A percentile compares a stretch with the other conserved stretches of the same genome.
Conservation (phyloP, 208 protist species). For the Zelonia costaricensis region DNA sequence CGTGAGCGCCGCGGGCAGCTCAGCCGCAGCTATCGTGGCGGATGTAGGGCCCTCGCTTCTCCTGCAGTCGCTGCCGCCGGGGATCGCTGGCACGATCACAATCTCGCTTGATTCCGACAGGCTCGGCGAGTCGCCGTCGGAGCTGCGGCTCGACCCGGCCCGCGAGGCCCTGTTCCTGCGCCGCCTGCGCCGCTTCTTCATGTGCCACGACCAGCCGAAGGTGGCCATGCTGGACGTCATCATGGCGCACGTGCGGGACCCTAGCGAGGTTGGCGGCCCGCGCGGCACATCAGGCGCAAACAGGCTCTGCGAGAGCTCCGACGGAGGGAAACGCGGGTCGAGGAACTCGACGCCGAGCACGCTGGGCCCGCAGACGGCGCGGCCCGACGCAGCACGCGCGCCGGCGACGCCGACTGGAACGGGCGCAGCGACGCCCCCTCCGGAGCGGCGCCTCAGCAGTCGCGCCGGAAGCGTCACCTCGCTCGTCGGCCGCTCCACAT, state of each 20-base stretch:
- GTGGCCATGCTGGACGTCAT: slow-evolving; percentile 71
- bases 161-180: slow-evolving; percentile 42
- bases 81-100: slow-evolving; percentile 66
- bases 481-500: no score
- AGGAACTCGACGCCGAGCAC: no score
- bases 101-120: slow-evolving; percentile 68
- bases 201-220: slow-evolving; percentile 48
- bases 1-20: background rate
- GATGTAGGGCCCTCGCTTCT: slow-evolving; percentile 27
- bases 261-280: slow-evolving; percentile 28
- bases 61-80: slow-evolving; percentile 23
- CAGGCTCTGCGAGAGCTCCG: no score
- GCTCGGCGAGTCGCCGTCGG: slow-evolving; percentile 34
- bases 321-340: no score
- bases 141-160: slow-evolving; percentile 34
- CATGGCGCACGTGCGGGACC: slow-evolving; percentile 58
- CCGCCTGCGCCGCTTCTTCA: slow-evolving; percentile 62
- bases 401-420: no score
- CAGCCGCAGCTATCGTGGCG: background rate
- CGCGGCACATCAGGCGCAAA: slow-evolving; percentile 8
- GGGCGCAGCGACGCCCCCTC: no score
- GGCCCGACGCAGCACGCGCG: no score
- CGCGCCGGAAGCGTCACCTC: no score
- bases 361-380: no score
- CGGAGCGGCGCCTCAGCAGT: no score